phyloP scores from a whole-genome alignment of 2,329 filamentous ascomycete genomes.

The Alternaria conjuncta region DNA sequence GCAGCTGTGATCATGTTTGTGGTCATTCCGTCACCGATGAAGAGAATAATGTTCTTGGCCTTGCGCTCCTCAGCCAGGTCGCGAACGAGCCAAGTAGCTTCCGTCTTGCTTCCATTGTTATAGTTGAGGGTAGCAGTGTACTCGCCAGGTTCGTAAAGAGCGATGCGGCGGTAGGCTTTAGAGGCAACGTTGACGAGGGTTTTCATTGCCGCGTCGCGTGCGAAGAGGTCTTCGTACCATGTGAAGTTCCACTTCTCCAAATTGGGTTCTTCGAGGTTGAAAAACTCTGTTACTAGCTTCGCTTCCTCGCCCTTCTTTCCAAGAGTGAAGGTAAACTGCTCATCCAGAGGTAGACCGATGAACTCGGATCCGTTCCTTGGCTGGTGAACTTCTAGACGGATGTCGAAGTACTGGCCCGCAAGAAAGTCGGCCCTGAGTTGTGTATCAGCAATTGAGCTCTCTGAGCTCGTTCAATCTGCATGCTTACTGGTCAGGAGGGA shows the following conservation, averaged over 20 bases:
- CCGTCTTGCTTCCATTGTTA: slow-evolving; percentile 73
- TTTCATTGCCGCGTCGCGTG: slow-evolving; percentile 61
- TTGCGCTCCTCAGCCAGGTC: slow-evolving; percentile 72
- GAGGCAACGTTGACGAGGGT: slow-evolving; percentile 76
- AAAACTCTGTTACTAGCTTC: slow-evolving; percentile 68
- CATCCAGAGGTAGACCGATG: slow-evolving; percentile 72
- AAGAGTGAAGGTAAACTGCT: slow-evolving; percentile 77
- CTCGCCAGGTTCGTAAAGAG: slow-evolving; percentile 77
- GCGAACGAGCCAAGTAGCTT: slow-evolving; percentile 78
- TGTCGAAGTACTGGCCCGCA: slow-evolving; percentile 82
- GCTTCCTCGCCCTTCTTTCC: slow-evolving; percentile 65
- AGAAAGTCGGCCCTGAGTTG: slow-evolving; percentile 73
- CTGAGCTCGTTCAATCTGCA: slow-evolving; percentile 1
- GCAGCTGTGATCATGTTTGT: slow-evolving; percentile 84
- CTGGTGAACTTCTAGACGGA: slow-evolving; percentile 81
- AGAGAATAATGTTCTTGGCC: slow-evolving; percentile 85
- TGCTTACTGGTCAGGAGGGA: slow-evolving; percentile 64
- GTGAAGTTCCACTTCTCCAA: slow-evolving; percentile 82
- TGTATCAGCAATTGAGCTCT: slow-evolving; percentile 11
- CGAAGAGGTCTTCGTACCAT: slow-evolving; percentile 87
- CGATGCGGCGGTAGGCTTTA: slow-evolving; percentile 78
- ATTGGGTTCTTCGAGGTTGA: slow-evolving; percentile 71
- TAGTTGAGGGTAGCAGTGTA: slow-evolving; percentile 80
- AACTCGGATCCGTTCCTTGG: slow-evolving; percentile 82
- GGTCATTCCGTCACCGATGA: slow-evolving; percentile 75